Percentiles rank a stretch among this genome's conserved stretches.
phyloP scores from a whole-genome alignment of 495 filamentous ascomycete species.

The Tuber indicum region DNA sequence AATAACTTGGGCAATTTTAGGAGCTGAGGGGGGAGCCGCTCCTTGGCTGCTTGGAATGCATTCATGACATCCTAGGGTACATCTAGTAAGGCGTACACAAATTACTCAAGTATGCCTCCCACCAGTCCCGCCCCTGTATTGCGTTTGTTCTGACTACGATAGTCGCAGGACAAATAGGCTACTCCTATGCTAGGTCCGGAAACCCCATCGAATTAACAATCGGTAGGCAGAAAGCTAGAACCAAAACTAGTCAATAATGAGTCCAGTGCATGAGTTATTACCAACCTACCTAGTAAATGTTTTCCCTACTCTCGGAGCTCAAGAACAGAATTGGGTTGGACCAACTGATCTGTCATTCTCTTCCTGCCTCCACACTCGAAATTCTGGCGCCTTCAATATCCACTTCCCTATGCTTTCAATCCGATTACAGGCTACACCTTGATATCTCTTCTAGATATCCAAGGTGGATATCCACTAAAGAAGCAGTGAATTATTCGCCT shows the following conservation, averaged over 20 bases:
- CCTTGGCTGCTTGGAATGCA: not conserved
- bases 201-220: not conserved
- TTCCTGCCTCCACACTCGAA: not conserved
- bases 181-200: not conserved
- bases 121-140: not conserved
- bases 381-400: not conserved
- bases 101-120: not conserved
- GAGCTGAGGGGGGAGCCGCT: too few species aligned
- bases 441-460: not conserved
- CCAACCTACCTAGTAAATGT: not conserved
- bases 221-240: not conserved
- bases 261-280: not conserved
- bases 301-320: not conserved
- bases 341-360: not conserved
- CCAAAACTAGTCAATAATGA: not conserved
- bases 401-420: not conserved
- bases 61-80: not conserved
- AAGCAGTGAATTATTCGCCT: not conserved
- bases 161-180: not conserved
- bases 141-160: not conserved
- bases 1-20: not conserved
- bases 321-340: not conserved
- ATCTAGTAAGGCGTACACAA: not conserved
- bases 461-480: not conserved
- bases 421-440: not conserved